Evolutionary conservation across 345 rosid genomes (phyloP), one percentile per base, ranked within the genome.

Genomic region (Gossypium rotundifolium): DNA sequence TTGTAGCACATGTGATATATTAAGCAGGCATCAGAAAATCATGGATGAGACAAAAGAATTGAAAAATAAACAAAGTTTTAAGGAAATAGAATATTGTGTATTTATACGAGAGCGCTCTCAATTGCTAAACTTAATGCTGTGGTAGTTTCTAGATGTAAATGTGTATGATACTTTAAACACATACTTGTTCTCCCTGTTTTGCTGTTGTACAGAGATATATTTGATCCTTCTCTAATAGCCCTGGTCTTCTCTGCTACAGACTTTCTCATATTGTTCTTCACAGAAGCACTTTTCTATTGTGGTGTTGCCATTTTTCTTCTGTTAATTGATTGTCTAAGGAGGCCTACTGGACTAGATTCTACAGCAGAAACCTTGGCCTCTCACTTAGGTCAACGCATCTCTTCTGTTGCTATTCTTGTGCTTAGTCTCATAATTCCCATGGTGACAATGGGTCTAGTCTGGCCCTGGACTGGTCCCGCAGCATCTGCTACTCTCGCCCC

Each of bases 391-490:
- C 94, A 88, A 72, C 83, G 89, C 66, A 88, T 95, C 74, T 91
- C 98, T 75, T 91, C 94, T 64, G 97, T 93, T 73, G 88, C 98
- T 64, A 81, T 90, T 11, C 81, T 95, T 70, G 97, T 87, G n/a
- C 97, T 95, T 54, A 91, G 98, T 84, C 96, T 95, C 77, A 85
- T 88, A 76, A 87, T 90, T 79, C 97, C 98, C 27, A 86, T 93
- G 98, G 94, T 93, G 55, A 95, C 97, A 38, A 95, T 95, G 99
- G 99, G 98, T 66, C 90, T 93, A 23, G 98, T 93, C 67, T 93
- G 97, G 98, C 99, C 99, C 46, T 95, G 99, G 99, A 95, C 99
- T 1, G 97, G 99, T 25, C 99, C 98, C 46, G 98, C 98, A 53
- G 98, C 98, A 73, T 95, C 96, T 72, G 99, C 99, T 58, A 88